Evolutionary conservation across 2,329 filamentous ascomycete species (phyloP), one percentile per base, ranked within the genome.

Genomic region (Magnaporthiopsis rhizophila): DNA sequence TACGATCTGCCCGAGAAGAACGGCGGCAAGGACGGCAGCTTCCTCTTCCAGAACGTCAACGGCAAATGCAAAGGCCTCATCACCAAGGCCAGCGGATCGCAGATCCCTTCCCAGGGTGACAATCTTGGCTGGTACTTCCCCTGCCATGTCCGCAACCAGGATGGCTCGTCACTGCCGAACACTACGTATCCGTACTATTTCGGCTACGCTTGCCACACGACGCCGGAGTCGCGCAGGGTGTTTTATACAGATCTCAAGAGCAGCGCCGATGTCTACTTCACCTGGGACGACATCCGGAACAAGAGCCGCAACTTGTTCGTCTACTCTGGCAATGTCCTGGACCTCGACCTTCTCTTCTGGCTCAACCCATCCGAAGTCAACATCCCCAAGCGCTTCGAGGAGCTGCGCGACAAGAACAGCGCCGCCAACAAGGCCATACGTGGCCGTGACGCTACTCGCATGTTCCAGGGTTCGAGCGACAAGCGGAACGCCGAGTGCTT

Each of bases 41-140:
- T 99, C 74, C 79, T 99, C 72, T 99, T 99, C 78, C 95, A 99
- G 74, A 96, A 98, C 69, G 95, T 99, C 75, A 99, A 99, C 71
- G 96, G 95, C 61, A 90, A 90, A 67, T 99, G 95, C 83, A 99
- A 98, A 78, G 90, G 84, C 12, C 77, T 98, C 65, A 97, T 99
- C 73, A 96, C 86, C 0, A 76, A 82, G 9, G 85, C 89, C 1
- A 73, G 83, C 1, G 81, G 81, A 64, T 96, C 93, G 0, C 89
- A 92, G 70, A 87, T 99, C 11, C 92, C 93, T 1, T 90, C 89
- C 7, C 88, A 96, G 73, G 78, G 88, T 63, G 86, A 87, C 13
- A 79, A 96, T 65, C 78, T 99, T 67, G 95, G 89, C 1, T 99
- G 95, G 94, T 99, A 99, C 74, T 98, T 98, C 74, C 95, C 95